Conservation (phyloP, 441 rosid genomes). For the Hura crepitans region DNA sequence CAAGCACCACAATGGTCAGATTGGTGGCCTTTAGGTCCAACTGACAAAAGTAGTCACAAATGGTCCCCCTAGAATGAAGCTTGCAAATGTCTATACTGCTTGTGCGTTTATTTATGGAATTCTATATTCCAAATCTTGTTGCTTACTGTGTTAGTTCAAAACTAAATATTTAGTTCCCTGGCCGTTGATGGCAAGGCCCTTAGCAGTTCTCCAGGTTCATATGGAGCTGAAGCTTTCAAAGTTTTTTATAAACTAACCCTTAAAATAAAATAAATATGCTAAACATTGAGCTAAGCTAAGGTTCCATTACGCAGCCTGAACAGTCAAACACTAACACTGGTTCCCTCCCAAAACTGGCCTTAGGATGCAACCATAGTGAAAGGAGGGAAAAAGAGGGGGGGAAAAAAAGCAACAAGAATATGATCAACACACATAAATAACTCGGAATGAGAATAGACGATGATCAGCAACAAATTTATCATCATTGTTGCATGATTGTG, state of each 20-base stretch:
- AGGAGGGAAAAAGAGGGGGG: too few relatives aligned
- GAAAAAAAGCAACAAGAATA: background rate
- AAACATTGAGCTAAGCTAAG: background rate
- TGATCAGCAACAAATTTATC: background rate
- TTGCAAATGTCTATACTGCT: slow-evolving; percentile 7
- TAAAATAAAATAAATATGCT: background rate
- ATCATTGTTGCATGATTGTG: background rate
- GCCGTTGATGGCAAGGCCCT: background rate
- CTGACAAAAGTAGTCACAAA: background rate
- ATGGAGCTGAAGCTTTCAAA: background rate
- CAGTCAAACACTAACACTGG: background rate
- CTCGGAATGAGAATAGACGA: background rate
- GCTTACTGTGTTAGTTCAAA: background rate
- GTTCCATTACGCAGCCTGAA: background rate
- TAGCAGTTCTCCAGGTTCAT: background rate
- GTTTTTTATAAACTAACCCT: background rate
- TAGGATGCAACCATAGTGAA: background rate
- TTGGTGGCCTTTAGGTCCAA: background rate
- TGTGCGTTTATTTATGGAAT: background rate
- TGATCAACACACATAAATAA: background rate
- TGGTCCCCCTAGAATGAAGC: slow-evolving; percentile 3
- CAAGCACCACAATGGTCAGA: background rate
- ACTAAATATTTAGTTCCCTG: background rate
- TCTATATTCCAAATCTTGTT: background rate
- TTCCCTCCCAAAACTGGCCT: background rate